Evolutionary conservation across 2,329 filamentous ascomycete species (phyloP), one percentile per base, ranked within the genome.

Genomic region (Diaporthe australafricana): DNA sequence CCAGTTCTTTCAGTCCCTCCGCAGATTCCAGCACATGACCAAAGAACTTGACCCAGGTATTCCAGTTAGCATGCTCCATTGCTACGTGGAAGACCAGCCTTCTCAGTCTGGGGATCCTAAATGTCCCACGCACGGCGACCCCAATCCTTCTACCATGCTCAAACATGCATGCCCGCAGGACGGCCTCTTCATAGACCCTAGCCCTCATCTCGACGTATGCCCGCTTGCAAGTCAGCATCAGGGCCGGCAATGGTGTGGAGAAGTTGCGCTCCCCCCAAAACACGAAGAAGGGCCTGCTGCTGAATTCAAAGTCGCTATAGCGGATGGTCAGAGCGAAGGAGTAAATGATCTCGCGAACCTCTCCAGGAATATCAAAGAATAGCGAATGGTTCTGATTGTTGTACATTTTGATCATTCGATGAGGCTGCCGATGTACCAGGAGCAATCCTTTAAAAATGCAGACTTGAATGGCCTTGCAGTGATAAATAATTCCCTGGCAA

Each of bases 1-100:
- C 70, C 12, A 81, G 45, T 22, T 76, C 74, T 14, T 65, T 35
- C n/a, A 81, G 70, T 12, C 71, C 71, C 5, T 20, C 38, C 2
- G 76, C 57, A 1, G 72, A 74, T 17, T 45, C 45, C 27, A 75
- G 16, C 2, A 79, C 77, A 12, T 76, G 74, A 0, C 67, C 69
- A n/a, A 80, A 77, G 50, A 80, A 76, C 5, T 68, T 72, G 7
- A 81, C 57, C 79, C 79, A 81, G 2, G 72, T 69, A 53, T 81
- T 81, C 79, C 79, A 81, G 66, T 79, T 76, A 4, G 79, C 74
- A 32, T 79, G 72, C 48, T 79, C 78, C 32, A 76, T 76, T 1
- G 76, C 73, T 4, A 80, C 63, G 22, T 80, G 62, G 0, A 80
- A 69, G 53, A 72, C 75, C 8, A 80, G 75, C 66, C 75, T 75